Conservation (phyloP, 208 protist species). For the Trichomonas gallinae region DNA sequence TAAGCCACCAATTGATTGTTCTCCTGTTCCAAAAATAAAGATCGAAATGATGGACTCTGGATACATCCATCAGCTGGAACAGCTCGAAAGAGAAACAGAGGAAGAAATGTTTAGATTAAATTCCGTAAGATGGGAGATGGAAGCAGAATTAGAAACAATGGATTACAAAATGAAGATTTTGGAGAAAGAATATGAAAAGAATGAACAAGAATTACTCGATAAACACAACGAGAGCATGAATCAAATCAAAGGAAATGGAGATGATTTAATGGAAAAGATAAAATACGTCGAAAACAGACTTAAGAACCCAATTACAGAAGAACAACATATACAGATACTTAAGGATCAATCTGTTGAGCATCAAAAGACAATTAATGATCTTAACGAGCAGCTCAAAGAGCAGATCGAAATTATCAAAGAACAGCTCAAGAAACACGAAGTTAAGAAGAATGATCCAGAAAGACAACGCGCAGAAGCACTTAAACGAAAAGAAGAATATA, state of each 20-base stretch:
- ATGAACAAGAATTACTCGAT: neutral
- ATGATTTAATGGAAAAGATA: neutral
- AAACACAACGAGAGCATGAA: neutral
- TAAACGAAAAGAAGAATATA: neutral
- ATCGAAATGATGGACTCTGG: neutral
- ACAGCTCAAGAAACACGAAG: neutral
- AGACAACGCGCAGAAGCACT: neutral
- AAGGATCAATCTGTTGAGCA: neutral
- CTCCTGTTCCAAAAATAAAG: neutral
- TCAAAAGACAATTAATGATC: neutral
- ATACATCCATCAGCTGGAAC: neutral
- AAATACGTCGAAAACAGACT: neutral
- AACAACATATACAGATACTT: neutral
- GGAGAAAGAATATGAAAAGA: neutral
- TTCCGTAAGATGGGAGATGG: neutral
- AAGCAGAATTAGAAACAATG: neutral
- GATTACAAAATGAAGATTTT: neutral
- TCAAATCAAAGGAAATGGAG: neutral
- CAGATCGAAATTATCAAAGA: neutral
- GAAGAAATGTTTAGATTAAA: neutral
- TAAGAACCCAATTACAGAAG: neutral
- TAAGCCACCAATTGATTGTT: neutral
- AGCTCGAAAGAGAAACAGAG: neutral
- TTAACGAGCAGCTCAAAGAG: neutral
- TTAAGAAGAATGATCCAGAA: neutral